Conservation (phyloP, 495 filamentous ascomycete species). For the Oleoguttula mirabilis region DNA sequence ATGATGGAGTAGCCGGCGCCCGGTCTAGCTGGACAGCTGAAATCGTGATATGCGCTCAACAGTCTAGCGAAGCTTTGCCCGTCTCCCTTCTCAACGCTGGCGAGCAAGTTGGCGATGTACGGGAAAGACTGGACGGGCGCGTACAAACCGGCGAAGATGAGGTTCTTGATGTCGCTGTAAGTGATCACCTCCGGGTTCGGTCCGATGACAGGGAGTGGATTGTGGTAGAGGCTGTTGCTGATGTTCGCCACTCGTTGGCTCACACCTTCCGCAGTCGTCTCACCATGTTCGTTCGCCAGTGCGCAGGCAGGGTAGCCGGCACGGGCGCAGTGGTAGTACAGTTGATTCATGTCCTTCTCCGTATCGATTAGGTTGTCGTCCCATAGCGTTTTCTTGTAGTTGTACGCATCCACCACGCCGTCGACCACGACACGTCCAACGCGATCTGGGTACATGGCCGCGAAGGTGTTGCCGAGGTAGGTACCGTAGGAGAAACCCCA, state of each 20-base stretch:
- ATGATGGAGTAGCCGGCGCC: slow-evolving; percentile 2
- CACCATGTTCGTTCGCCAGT: slow-evolving; percentile 30
- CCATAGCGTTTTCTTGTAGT: slow-evolving; percentile 27
- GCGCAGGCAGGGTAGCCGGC: slow-evolving; percentile 39
- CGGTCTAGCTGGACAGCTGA: slow-evolving; percentile 9
- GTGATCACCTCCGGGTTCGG: slow-evolving; percentile 25
- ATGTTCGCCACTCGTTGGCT: slow-evolving; percentile 32
- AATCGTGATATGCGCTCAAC: slow-evolving; percentile 16
- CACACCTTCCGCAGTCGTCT: slow-evolving; percentile 32
- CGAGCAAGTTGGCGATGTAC: slow-evolving; percentile 41
- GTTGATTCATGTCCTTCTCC: slow-evolving; percentile 39
- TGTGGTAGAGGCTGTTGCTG: slow-evolving; percentile 32
- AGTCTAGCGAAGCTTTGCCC: slow-evolving; percentile 40
- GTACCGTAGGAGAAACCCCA: slow-evolving; percentile 27
- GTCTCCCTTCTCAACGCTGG: slow-evolving; percentile 43
- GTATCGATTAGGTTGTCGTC: slow-evolving; percentile 27
- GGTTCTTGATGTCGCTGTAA: slow-evolving; percentile 22
- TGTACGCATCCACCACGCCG: slow-evolving; percentile 28
- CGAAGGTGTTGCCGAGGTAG: slow-evolving; percentile 20
- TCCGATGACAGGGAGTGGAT: slow-evolving; percentile 38
- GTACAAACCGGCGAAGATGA: slow-evolving; percentile 43
- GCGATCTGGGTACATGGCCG: slow-evolving; percentile 40
- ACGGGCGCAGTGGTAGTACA: slow-evolving; percentile 41
- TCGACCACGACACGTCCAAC: slow-evolving; percentile 40
- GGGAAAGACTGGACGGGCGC: slow-evolving; percentile 48